phyloP scores from a whole-genome alignment of 1,284 basidiomycete genomes.

The Stygiomarasmius scandens region DNA sequence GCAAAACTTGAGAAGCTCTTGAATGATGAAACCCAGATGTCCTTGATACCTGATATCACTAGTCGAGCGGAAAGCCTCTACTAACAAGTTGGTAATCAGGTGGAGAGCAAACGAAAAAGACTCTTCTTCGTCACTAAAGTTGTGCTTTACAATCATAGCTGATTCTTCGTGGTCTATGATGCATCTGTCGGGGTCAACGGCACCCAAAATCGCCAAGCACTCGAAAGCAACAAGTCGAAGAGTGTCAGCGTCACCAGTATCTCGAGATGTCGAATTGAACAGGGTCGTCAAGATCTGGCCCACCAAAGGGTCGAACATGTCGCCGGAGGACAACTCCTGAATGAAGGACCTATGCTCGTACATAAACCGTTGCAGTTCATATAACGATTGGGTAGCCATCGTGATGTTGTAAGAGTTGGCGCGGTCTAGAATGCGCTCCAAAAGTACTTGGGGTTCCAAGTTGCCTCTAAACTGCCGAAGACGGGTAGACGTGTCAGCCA shows the following conservation, averaged over 20 bases:
- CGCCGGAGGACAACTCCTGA: conserved; percentile 72
- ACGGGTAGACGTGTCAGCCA: conserved; percentile 51
- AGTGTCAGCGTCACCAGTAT: conserved; percentile 74
- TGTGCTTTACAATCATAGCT: conserved; percentile 76
- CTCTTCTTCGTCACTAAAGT: conserved; percentile 85
- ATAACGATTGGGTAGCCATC: conserved; percentile 77
- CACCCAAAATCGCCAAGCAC: conserved; percentile 93
- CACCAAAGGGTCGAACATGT: conserved; percentile 82
- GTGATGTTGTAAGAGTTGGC: conserved; percentile 82
- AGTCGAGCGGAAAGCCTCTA: conserved; percentile 91
- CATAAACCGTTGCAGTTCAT: conserved; percentile 77
- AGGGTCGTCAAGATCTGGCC: conserved; percentile 74
- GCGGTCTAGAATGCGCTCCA: conserved; percentile 77
- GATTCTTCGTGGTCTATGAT: conserved; percentile 67
- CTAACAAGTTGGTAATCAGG: conserved; percentile 85
- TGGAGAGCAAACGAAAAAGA: conserved; percentile 83
- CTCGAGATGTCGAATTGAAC: conserved; percentile 74
- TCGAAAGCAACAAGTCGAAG: conserved; percentile 79
- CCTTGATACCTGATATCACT: conserved; percentile 94
- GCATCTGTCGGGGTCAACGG: conserved; percentile 94
- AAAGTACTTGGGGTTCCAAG: conserved; percentile 56
- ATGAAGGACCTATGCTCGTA: conserved; percentile 57
- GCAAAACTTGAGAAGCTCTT: conserved; percentile 90
- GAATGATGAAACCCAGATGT: conserved; percentile 89
- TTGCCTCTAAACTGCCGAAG: conserved; percentile 53